Evolutionary conservation across 306 rosid species (phyloP).

Genomic region (Quercus alba): DNA sequence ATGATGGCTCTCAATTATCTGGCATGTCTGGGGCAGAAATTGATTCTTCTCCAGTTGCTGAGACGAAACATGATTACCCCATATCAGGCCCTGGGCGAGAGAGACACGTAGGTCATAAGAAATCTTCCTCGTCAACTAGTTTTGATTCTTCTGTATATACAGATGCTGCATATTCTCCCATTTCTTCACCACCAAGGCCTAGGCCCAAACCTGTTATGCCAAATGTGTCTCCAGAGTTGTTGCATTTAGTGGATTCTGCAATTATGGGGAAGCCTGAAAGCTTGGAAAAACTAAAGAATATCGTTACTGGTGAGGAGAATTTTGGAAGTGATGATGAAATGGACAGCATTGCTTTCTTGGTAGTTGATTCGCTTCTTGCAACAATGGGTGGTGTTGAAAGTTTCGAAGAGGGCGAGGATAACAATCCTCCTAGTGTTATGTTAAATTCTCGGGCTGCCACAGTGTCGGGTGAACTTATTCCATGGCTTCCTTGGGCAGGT

Average conservation of each 20-base stretch:
- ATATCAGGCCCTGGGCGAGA: conserved; percentile 39
- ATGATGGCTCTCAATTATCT: conserved; percentile 39
- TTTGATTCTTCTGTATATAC: conserved; percentile 44
- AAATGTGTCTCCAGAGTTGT: conserved; percentile 79
- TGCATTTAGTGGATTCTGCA: conserved; percentile 98
- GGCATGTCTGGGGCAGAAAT: conserved; percentile 33
- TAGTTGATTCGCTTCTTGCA: conserved; percentile 94
- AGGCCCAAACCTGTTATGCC: conserved; percentile 57
- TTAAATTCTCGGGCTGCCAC: conserved; percentile 95
- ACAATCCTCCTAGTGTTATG: conserved; percentile 98
- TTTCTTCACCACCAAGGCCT: conserved; percentile 55
- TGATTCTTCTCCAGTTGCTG: conserved; percentile 46
- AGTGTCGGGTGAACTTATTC: conserved; percentile 89
- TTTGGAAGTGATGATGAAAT: conserved; percentile 71
- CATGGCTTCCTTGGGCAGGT: conserved; percentile 88
- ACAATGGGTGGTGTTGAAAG: conserved; percentile 99
- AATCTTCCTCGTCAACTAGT: conserved; percentile 47
- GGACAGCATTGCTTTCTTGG: conserved; percentile 64
- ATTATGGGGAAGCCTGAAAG: conserved; percentile 97
- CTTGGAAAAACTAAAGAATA: conserved; percentile 80
- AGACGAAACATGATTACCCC: conserved; percentile 40
- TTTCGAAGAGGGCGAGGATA: conserved; percentile 83
- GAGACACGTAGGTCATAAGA: conserved; percentile 42
- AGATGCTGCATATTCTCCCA: conserved; percentile 50
- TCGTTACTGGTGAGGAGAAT: conserved; percentile 75